Conservation (phyloP, 2,329 filamentous ascomycete genomes). For the Epichloe sp. region DNA sequence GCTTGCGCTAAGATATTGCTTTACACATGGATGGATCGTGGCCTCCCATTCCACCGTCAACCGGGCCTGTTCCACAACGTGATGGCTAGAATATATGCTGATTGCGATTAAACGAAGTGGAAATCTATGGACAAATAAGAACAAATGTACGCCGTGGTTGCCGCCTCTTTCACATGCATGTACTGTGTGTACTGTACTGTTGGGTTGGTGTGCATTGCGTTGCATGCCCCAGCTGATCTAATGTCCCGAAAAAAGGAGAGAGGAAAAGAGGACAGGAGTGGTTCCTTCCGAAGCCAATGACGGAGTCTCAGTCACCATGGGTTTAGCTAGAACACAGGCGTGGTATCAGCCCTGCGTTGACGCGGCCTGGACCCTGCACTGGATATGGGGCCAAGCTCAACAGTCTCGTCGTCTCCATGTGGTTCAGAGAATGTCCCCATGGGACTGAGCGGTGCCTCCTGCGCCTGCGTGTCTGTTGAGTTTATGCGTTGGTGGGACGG, state of each 20-base stretch:
- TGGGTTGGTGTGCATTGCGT: too few relatives aligned
- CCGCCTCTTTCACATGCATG: neutral
- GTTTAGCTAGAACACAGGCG: slow-evolving; percentile 12
- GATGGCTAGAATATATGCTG: too few relatives aligned
- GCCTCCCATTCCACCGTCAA: too few relatives aligned
- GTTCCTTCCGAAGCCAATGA: neutral
- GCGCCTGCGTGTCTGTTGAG: slow-evolving; percentile 13
- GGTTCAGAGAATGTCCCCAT: slow-evolving; percentile 14
- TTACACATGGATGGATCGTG: too few relatives aligned
- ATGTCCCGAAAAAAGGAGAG: neutral
- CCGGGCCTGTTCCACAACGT: too few relatives aligned
- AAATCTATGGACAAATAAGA: too few relatives aligned
- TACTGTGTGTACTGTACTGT: too few relatives aligned
- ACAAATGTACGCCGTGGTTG: too few relatives aligned
- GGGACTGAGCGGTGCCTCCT: slow-evolving; percentile 5
- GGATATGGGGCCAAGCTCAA: slow-evolving; percentile 14
- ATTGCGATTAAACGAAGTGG: too few relatives aligned
- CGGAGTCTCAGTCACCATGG: slow-evolving; percentile 3
- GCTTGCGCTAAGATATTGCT: too few relatives aligned
- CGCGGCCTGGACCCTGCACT: slow-evolving; percentile 13
- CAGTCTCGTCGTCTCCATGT: slow-evolving; percentile 14
- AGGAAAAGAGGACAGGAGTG: neutral
- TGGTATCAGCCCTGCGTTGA: slow-evolving; percentile 16
- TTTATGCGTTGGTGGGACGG: slow-evolving; percentile 13
- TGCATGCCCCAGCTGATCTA: too few relatives aligned